phyloP scores from a whole-genome alignment of 495 filamentous ascomycete species.

The Lindgomyces ingoldianus region DNA sequence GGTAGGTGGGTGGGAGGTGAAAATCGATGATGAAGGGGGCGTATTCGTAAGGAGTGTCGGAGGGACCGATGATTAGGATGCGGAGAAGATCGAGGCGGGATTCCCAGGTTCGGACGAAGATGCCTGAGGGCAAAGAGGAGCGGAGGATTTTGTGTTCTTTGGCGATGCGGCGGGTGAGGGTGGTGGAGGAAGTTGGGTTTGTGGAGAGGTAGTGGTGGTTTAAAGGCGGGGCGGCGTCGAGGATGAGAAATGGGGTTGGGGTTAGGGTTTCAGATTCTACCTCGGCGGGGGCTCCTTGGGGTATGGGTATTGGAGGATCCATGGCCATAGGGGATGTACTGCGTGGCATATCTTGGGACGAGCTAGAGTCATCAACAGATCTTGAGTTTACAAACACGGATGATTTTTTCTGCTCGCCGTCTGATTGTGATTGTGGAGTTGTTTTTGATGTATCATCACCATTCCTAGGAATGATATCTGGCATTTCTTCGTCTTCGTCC shows the following conservation, averaged over 20 bases:
- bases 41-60: constrained; percentile 62
- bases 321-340: neutral
- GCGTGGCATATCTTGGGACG: neutral
- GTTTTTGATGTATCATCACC: constrained; percentile 35
- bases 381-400: neutral
- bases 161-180: constrained; percentile 51
- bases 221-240: constrained; percentile 50
- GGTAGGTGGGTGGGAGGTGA: constrained; percentile 52
- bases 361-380: neutral
- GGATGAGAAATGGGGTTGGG: constrained; percentile 15
- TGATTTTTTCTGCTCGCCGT: constrained; percentile 40
- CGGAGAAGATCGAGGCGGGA: constrained; percentile 59
- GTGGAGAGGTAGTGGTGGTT: constrained; percentile 52
- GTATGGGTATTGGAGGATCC: neutral
- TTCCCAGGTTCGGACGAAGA: constrained; percentile 63
- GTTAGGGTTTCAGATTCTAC: neutral
- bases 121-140: constrained; percentile 56
- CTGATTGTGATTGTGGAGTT: constrained; percentile 32
- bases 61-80: constrained; percentile 59
- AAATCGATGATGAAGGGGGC: constrained; percentile 64
- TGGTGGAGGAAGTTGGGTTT: constrained; percentile 2
- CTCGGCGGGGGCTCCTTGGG: neutral
- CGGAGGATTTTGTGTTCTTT: constrained; percentile 61
- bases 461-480: constrained; percentile 16
- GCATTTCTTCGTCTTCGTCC: constrained; percentile 41